A percentile compares a stretch with the other conserved stretches of the same genome.
These are phyloP conservation scores for Fusarium nelsonii DNA, from an alignment of 2,329 filamentous ascomycete genomes.

Conservation along the genomic window DNA sequence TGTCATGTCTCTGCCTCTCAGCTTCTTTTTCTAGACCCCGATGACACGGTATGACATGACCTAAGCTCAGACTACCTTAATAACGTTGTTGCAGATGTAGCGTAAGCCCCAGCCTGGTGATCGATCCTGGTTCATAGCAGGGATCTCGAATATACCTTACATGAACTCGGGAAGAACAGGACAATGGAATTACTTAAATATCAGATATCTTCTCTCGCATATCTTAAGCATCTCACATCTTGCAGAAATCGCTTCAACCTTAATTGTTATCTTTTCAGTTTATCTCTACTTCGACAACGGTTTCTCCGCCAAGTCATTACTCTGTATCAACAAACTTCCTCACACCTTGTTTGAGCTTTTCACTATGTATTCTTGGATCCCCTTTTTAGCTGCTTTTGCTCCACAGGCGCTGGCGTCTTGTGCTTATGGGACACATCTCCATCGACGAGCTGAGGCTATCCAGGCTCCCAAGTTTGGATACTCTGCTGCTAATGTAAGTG, in stretches of 20 bases:
- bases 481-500: conserved; percentile 51
- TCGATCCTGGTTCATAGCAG: neutral
- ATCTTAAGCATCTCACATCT: neutral
- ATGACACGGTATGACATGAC: neutral
- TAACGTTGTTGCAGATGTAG: conserved; percentile 4
- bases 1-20: neutral
- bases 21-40: neutral
- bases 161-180: neutral
- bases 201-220: neutral
- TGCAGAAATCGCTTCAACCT: neutral
- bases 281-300: neutral
- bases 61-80: conserved; percentile 1
- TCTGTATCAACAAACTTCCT: neutral
- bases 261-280: neutral
- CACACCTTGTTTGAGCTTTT: neutral
- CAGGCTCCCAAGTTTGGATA: conserved; percentile 56
- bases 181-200: conserved; percentile 13
- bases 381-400: conserved; percentile 33
- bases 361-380: conserved; percentile 32
- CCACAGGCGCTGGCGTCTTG: conserved; percentile 52
- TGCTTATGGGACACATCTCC: conserved; percentile 56
- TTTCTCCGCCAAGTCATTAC: neutral
- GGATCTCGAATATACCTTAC: neutral
- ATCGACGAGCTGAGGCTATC: conserved; percentile 51
- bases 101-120: conserved; percentile 14